These are phyloP conservation scores for Phytophthora capsici DNA, from an alignment of 352 stramenopile species.

Conservation along the genomic window DNA sequence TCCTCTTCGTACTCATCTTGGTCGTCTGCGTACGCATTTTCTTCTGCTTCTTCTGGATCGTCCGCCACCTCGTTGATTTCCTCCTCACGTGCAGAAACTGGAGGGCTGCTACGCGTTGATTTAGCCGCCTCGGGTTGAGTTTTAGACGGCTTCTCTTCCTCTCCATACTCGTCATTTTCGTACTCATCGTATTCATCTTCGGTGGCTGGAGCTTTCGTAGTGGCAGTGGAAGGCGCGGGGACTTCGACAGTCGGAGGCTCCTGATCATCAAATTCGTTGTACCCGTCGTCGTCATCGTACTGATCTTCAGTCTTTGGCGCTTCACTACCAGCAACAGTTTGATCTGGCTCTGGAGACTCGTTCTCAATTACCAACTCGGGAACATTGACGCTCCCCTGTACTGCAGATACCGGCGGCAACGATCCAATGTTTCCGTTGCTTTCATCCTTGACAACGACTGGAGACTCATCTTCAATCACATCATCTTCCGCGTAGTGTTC, in stretches of 20 bases:
- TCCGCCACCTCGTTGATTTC: constrained; percentile 30
- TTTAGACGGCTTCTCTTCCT: constrained; percentile 11
- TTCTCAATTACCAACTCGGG: background rate
- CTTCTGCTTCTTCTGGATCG: constrained; percentile 12
- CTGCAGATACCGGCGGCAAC: background rate
- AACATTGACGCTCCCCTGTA: background rate
- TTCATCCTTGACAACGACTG: background rate
- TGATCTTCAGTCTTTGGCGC: constrained; percentile 25
- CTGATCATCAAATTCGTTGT: constrained; percentile 58
- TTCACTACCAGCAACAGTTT: constrained; percentile 1
- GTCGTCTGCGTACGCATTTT: constrained; percentile 43
- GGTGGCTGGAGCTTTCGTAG: constrained; percentile 7
- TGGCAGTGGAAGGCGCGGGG: background rate
- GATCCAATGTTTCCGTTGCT: background rate
- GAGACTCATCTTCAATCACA: constrained; percentile 6
- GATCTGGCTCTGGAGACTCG: background rate
- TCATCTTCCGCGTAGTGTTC: constrained; percentile 17
- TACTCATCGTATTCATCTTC: constrained; percentile 64
- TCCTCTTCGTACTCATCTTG: constrained; percentile 55
- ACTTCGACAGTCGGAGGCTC: constrained; percentile 5
- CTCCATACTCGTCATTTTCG: constrained; percentile 46
- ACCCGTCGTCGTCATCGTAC: constrained; percentile 49
- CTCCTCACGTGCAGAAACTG: constrained; percentile 22
- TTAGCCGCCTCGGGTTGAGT: background rate
- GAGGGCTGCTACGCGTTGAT: constrained; percentile 3